A percentile compares a stretch with the other conserved stretches of the same genome.
Evolutionary conservation across 106 monocot genomes (phyloP).

Genomic region (Acorus gramineus): DNA sequence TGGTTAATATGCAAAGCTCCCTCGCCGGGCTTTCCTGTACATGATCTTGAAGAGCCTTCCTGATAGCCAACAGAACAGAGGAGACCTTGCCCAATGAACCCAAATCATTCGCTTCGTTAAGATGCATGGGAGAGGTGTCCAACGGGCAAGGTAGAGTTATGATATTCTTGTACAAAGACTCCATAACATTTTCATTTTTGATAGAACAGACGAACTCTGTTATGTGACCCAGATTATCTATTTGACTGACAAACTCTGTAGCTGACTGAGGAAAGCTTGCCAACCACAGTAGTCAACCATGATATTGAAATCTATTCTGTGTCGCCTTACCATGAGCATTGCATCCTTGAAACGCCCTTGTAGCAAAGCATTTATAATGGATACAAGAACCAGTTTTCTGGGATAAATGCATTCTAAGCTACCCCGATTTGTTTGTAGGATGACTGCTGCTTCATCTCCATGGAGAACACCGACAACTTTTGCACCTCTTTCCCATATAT

Average conservation of each 20-base stretch:
- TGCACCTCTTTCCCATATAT: slow-evolving; percentile 91
- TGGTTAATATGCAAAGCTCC: slow-evolving; percentile 94
- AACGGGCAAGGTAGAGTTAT: slow-evolving; percentile 17
- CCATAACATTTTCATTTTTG: slow-evolving; percentile 72
- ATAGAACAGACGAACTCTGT: slow-evolving; percentile 89
- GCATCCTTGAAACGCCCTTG: slow-evolving; percentile 69
- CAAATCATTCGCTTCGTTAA: slow-evolving; percentile 4
- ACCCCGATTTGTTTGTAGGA: slow-evolving; percentile 79
- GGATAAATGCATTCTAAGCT: slow-evolving; percentile 93
- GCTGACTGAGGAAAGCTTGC: slow-evolving; percentile 61
- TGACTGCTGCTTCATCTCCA: slow-evolving; percentile 85
- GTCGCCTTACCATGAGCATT: slow-evolving; percentile 83
- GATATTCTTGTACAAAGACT: slow-evolving; percentile 51
- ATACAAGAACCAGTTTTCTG: slow-evolving; percentile 76
- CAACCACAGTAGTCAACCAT: slow-evolving; percentile 85
- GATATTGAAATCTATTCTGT: slow-evolving; percentile 94
- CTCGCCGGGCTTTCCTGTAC: slow-evolving; percentile 55
- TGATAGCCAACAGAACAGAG: slow-evolving; percentile 50
- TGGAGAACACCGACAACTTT: slow-evolving; percentile 77
- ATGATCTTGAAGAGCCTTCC: slow-evolving; percentile 55
- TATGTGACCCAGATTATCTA: slow-evolving; percentile 71
- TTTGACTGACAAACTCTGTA: slow-evolving; percentile 69
- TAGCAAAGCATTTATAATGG: slow-evolving; percentile 60
- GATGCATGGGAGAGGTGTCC: slow-evolving; percentile 9
- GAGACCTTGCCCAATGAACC: slow-evolving; percentile 37